phyloP scores from a whole-genome alignment of 768 basidiomycete species.

The Lyophyllum shimeji region DNA sequence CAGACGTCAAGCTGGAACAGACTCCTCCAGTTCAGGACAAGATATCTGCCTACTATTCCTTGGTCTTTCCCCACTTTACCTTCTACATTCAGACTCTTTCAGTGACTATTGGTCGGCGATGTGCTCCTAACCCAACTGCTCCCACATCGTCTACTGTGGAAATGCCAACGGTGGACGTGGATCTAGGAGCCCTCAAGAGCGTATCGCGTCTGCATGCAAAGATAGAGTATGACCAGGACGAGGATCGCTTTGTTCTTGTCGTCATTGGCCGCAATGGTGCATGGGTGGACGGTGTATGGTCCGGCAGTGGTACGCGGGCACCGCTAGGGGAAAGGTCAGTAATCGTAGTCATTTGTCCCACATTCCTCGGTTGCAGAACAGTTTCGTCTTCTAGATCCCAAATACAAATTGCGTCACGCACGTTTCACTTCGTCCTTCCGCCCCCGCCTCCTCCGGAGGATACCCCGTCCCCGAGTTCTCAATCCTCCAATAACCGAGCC shows the following conservation, averaged over 20 bases:
- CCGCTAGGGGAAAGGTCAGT: slow-evolving; percentile 78
- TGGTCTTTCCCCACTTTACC: slow-evolving; percentile 91
- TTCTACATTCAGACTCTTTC: slow-evolving; percentile 97
- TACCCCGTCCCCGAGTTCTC: slow-evolving; percentile 77
- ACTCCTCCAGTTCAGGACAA: slow-evolving; percentile 56
- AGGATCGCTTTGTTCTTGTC: slow-evolving; percentile 83
- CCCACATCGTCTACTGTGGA: slow-evolving; percentile 61
- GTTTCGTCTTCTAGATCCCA: slow-evolving; percentile 61
- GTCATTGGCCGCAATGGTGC: slow-evolving; percentile 97
- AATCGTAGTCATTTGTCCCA: slow-evolving; percentile 1
- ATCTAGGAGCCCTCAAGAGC: slow-evolving; percentile 94
- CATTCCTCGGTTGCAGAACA: slow-evolving; percentile 6
- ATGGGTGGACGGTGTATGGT: slow-evolving; percentile 98
- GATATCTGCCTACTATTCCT: slow-evolving; percentile 91
- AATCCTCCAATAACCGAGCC: slow-evolving; percentile 61
- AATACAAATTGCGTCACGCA: slow-evolving; percentile 96
- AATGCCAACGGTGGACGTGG: slow-evolving; percentile 69
- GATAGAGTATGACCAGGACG: slow-evolving; percentile 91
- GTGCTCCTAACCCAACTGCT: slow-evolving; percentile 51
- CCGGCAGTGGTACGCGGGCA: slow-evolving; percentile 83
- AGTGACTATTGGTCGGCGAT: slow-evolving; percentile 91
- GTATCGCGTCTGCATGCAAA: slow-evolving; percentile 96
- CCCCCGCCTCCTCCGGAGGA: slow-evolving; percentile 81
- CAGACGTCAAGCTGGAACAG: slow-evolving; percentile 26
- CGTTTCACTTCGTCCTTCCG: slow-evolving; percentile 95